phyloP scores from a whole-genome alignment of 2,329 filamentous ascomycete species.

The Tolypocladium tropicale region DNA sequence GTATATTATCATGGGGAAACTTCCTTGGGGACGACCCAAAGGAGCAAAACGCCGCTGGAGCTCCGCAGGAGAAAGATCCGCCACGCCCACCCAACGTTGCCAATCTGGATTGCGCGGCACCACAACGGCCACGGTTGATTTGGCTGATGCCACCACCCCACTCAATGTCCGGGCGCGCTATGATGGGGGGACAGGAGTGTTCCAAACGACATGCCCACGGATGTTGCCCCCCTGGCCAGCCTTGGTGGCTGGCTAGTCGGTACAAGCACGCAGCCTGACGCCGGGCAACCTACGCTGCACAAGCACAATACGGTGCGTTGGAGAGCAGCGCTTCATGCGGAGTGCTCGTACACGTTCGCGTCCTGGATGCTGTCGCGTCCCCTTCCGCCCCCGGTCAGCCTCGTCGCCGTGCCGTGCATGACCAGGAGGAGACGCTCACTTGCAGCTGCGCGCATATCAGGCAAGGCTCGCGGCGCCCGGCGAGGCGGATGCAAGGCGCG shows the following conservation, averaged over 20 bases:
- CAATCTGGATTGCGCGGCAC: not conserved
- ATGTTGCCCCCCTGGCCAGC: not conserved
- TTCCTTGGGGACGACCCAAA: not conserved
- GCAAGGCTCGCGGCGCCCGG: not conserved
- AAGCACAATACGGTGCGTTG: too few species aligned
- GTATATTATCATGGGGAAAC: not conserved
- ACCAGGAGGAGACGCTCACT: not conserved
- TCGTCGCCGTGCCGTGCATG: not conserved
- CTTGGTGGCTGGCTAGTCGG: not conserved
- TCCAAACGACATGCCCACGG: not conserved
- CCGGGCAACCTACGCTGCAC: not conserved
- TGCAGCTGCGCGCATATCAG: not conserved
- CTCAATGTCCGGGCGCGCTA: not conserved
- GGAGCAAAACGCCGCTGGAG: not conserved
- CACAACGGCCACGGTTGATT: not conserved
- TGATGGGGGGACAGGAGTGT: not conserved
- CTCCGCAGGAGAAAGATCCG: not conserved
- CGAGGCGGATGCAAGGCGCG: not conserved
- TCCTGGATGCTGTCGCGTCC: not conserved
- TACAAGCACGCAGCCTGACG: not conserved
- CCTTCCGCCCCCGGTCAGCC: not conserved
- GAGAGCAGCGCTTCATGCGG: too few species aligned
- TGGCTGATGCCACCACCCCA: not conserved
- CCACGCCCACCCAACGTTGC: not conserved
- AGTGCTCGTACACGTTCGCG: not conserved